These are phyloP conservation scores for Leccinum angustisporum DNA, from an alignment of 1,284 basidiomycete species.

Conservation along the genomic window DNA sequence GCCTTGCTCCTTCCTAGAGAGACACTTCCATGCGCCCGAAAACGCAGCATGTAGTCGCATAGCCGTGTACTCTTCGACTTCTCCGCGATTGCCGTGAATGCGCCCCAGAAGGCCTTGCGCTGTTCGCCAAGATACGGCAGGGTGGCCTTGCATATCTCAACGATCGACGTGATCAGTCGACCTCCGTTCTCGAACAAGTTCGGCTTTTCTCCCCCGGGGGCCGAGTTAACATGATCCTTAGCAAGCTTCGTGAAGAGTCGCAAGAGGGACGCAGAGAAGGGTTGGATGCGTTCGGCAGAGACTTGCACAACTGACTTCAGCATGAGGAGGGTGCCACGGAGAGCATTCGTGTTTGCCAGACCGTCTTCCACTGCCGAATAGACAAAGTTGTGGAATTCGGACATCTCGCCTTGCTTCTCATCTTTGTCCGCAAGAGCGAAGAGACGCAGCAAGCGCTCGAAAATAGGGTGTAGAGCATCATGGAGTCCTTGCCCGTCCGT, in stretches of 20 bases:
- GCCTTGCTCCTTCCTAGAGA: conserved; percentile 84
- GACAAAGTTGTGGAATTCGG: conserved; percentile 80
- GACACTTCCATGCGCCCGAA: conserved; percentile 84
- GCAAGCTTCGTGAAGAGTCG: conserved; percentile 85
- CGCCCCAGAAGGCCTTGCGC: conserved; percentile 70
- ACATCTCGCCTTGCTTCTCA: conserved; percentile 66
- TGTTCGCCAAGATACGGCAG: conserved; percentile 70
- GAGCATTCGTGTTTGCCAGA: conserved; percentile 67
- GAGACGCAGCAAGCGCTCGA: conserved; percentile 84
- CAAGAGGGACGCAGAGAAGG: conserved; percentile 75
- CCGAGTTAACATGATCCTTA: conserved; percentile 82
- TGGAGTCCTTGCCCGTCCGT: conserved; percentile 77
- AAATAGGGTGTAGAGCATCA: conserved; percentile 79
- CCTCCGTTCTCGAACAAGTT: conserved; percentile 58
- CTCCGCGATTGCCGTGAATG: conserved; percentile 83
- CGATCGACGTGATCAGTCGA: conserved; percentile 61
- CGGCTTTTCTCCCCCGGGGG: conserved; percentile 35
- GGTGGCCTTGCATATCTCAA: conserved; percentile 72
- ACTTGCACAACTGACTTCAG: conserved; percentile 87
- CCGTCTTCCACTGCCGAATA: conserved; percentile 81
- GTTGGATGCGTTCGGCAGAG: conserved; percentile 83
- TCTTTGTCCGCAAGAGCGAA: conserved; percentile 84
- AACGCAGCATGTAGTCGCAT: conserved; percentile 90
- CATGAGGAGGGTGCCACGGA: conserved; percentile 84
- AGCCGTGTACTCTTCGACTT: conserved; percentile 86